These are phyloP conservation scores for Candida endomychidarum DNA, from an alignment of 805 yeast species.

Conservation along the genomic window DNA sequence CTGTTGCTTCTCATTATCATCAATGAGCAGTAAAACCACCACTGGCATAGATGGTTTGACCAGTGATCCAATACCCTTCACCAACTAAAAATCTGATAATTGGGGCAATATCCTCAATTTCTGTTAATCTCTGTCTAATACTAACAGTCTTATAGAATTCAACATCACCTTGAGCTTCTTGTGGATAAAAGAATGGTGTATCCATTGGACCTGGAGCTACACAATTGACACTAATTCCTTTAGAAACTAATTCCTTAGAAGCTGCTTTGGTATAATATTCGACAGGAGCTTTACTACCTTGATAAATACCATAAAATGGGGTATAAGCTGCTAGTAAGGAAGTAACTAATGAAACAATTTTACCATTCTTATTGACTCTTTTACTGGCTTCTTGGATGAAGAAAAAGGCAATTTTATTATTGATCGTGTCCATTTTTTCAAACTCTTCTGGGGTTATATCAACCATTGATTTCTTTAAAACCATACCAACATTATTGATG, in stretches of 20 bases:
- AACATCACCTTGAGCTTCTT: constrained; percentile 53
- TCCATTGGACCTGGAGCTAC: constrained; percentile 72
- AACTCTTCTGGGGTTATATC: constrained; percentile 56
- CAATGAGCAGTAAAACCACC: constrained; percentile 68
- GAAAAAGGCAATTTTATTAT: constrained; percentile 61
- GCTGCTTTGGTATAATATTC: constrained; percentile 53
- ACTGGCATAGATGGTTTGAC: constrained; percentile 63
- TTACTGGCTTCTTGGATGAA: constrained; percentile 58
- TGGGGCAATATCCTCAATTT: constrained; percentile 62
- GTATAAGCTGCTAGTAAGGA: constrained; percentile 67
- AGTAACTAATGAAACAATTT: constrained; percentile 57
- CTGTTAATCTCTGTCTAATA: constrained; percentile 51
- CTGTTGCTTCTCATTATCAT: background rate
- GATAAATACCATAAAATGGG: constrained; percentile 50
- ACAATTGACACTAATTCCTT: constrained; percentile 50
- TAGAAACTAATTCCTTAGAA: constrained; percentile 51
- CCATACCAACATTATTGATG: constrained; percentile 67
- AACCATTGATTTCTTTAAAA: constrained; percentile 57
- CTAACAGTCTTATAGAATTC: constrained; percentile 56
- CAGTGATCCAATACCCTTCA: constrained; percentile 70
- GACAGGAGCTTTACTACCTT: constrained; percentile 59
- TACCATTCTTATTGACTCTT: constrained; percentile 50
- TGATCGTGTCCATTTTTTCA: constrained; percentile 51
- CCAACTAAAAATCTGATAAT: constrained; percentile 58
- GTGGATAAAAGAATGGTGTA: constrained; percentile 63